Evolutionary conservation across 2,329 filamentous ascomycete species (phyloP).

Genomic region (Grosmannia clavigera): DNA sequence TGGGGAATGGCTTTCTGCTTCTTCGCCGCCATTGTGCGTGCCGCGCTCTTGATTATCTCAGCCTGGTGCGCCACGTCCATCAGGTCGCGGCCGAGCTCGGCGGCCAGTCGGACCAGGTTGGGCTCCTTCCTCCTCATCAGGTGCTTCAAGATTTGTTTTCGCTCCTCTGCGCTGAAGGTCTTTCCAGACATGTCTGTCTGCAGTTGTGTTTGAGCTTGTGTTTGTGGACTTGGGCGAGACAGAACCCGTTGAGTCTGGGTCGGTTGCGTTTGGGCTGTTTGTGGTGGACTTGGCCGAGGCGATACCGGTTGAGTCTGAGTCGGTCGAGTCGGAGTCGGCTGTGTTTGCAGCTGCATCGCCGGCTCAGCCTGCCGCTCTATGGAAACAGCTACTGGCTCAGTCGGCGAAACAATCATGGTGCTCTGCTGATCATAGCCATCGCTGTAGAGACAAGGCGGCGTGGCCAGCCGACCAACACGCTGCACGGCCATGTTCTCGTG

Average conservation of each 20-base stretch:
- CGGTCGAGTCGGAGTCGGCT: background rate
- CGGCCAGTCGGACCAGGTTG: conserved; percentile 6
- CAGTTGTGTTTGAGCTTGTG: background rate
- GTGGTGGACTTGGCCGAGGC: background rate
- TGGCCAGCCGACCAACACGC: background rate
- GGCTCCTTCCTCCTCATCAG: background rate
- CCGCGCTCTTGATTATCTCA: conserved; percentile 8
- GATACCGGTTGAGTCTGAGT: too few relatives aligned
- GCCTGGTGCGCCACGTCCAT: conserved; percentile 5
- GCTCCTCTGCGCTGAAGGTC: background rate
- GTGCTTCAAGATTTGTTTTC: background rate
- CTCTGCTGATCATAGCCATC: background rate
- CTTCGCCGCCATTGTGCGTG: background rate
- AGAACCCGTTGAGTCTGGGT: too few relatives aligned
- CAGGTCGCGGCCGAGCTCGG: conserved; percentile 4
- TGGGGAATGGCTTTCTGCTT: background rate
- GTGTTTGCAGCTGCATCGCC: background rate
- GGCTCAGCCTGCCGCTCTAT: background rate
- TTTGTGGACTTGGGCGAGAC: background rate
- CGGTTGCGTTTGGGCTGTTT: too few relatives aligned
- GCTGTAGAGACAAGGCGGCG: background rate
- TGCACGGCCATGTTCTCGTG: background rate
- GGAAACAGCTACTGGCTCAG: background rate
- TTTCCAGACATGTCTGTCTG: background rate
- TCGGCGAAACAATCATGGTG: background rate